Evolutionary conservation across 2,329 filamentous ascomycete species (phyloP).

Genomic region (Huntiella bhutanensis): DNA sequence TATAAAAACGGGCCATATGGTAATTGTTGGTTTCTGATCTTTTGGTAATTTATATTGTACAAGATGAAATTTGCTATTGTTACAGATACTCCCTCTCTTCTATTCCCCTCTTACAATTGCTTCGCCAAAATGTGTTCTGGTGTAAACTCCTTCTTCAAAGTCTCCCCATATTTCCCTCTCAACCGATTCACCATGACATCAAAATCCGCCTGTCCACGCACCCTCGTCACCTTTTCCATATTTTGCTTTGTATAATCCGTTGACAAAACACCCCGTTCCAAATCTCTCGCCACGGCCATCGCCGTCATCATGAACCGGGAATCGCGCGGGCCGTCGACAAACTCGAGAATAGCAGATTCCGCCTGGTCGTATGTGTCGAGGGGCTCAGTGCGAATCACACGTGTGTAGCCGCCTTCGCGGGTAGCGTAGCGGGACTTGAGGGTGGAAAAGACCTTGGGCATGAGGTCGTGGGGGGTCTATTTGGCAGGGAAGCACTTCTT

Average conservation of each 20-base stretch:
- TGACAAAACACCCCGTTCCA: conserved; percentile 34
- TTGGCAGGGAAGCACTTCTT: background rate
- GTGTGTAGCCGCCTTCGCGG: conserved; percentile 83
- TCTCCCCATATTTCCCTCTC: conserved; percentile 17
- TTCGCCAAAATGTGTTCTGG: conserved; percentile 13
- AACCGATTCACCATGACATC: conserved; percentile 40
- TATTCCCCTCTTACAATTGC: conserved; percentile 1
- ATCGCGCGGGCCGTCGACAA: conserved; percentile 86
- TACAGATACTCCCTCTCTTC: background rate
- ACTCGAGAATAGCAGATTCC: conserved; percentile 73
- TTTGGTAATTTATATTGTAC: too few relatives aligned
- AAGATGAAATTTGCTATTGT: too few relatives aligned
- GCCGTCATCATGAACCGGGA: conserved; percentile 91
- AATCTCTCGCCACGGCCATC: conserved; percentile 53
- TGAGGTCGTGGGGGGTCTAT: conserved; percentile 46
- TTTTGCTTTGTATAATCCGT: conserved; percentile 61
- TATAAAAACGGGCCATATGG: background rate
- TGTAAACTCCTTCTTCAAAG: conserved; percentile 10
- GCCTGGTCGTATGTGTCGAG: conserved; percentile 71
- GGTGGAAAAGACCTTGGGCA: conserved; percentile 77
- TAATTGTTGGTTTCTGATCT: background rate
- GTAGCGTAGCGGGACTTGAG: conserved; percentile 60
- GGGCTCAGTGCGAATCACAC: conserved; percentile 80
- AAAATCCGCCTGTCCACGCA: conserved; percentile 47
- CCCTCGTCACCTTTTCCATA: conserved; percentile 65